phyloP scores from a whole-genome alignment of 1,139 yeast species.

The Yamadazyma blattariae region DNA sequence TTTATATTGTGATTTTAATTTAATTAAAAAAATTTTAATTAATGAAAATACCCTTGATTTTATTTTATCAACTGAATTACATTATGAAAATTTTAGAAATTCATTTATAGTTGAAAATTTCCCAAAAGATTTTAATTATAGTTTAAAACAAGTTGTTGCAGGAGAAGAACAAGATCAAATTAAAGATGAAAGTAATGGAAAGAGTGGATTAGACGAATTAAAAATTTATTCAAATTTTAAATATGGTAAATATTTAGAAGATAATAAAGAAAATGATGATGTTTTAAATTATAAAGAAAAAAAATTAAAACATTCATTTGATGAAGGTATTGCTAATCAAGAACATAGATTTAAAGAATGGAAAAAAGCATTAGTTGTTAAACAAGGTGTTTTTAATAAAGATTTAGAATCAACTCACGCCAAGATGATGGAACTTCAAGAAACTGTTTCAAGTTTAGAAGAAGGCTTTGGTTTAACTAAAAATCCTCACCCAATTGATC shows the following conservation, averaged over 20 bases:
- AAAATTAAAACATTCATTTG: conserved; percentile 44
- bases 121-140: not conserved
- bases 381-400: conserved; percentile 54
- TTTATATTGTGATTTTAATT: conserved; percentile 61
- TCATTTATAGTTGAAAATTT: conserved; percentile 31
- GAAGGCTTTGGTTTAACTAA: conserved; percentile 8
- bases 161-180: not conserved
- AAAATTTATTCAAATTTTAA: conserved; percentile 35
- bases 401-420: conserved; percentile 50
- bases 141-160: not conserved
- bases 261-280: conserved; percentile 28
- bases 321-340: conserved; percentile 48
- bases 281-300: conserved; percentile 42
- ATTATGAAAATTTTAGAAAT: conserved; percentile 54
- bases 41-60: conserved; percentile 58
- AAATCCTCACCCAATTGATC: too few species aligned
- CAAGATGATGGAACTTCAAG: conserved; percentile 33
- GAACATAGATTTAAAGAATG: conserved; percentile 65
- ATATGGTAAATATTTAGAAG: conserved; percentile 4
- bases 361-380: conserved; percentile 54
- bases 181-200: not conserved
- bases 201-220: conserved; percentile 6
- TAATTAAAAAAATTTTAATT: conserved; percentile 51
- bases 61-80: conserved; percentile 52
- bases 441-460: conserved; percentile 14